Evolutionary conservation across 805 yeast species (phyloP), one percentile per base, ranked within the genome.

Genomic region (Suhomyces tanzawaensis): DNA sequence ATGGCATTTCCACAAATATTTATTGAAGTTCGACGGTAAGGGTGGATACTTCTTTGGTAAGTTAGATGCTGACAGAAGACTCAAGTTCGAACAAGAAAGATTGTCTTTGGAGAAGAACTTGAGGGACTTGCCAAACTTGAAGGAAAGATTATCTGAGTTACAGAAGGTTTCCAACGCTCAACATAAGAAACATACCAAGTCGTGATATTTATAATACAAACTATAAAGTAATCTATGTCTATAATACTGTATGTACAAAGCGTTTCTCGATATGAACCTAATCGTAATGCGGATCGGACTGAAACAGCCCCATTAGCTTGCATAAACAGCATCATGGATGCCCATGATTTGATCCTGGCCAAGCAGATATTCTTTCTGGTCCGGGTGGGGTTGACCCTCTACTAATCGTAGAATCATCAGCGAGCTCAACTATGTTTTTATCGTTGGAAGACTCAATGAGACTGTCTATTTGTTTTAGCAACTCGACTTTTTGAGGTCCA

Each of bases 1-100:
- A 45, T 90, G 96, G 96, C 85, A 85, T 58, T 90, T 87, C 69
- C 98, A 90, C 60, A 77, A 82, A 45, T 76, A 78, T 50, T 76
- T 90, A 40, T 69, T 90, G 47, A 89, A 88, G 58, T 87, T 90
- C 55, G 90, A 84, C 53, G 95, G 95, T n/a, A 76, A 78, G 52
- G 91, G 91, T 2, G 79, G 79, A 6, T 85, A 82, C 52, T 62
- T 49, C 41, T 77, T 76, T 45, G 72, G 77, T 4, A 72, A 73
- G 46, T 76, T 90, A 38, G 80, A 89, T 59, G 90, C 96, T 4
- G 73, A 74, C 21, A 72, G 77, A 58, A 74, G 96, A 50, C 72
- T 90, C 43, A 63, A 73, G 39, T 75, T 85, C 51, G 96, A 88
- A 52, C 83, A 85, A 51, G 95, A 87, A 59, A 73, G 89, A 53